phyloP scores from a whole-genome alignment of 768 basidiomycete species.

The Tylopilus vinaceipallidus region DNA sequence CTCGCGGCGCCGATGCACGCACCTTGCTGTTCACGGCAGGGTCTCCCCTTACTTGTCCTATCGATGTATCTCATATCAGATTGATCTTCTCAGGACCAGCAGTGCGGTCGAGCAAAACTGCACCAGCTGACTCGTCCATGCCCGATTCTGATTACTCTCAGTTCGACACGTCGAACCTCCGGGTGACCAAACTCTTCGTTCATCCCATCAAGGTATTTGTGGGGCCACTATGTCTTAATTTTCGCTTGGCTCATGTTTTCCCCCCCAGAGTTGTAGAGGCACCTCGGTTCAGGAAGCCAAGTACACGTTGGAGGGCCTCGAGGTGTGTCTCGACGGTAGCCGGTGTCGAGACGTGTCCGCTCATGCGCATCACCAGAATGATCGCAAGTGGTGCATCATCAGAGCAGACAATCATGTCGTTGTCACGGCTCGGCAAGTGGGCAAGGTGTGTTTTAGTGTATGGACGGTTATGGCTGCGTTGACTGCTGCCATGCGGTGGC shows the following conservation, averaged over 20 bases:
- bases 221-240: background rate
- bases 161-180: constrained; percentile 35
- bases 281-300: constrained; percentile 53
- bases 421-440: constrained; percentile 64
- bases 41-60: background rate
- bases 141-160: constrained; percentile 8
- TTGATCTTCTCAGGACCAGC: constrained; percentile 14
- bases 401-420: constrained; percentile 51
- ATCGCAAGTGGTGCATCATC: constrained; percentile 70
- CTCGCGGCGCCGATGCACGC: background rate
- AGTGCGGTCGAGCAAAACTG: background rate
- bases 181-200: constrained; percentile 55
- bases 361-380: constrained; percentile 47
- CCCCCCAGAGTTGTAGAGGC: constrained; percentile 66
- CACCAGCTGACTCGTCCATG: background rate
- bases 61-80: constrained; percentile 9
- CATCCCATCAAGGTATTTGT: constrained; percentile 62
- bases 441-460: constrained; percentile 43
- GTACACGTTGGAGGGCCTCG: constrained; percentile 62
- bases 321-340: constrained; percentile 41
- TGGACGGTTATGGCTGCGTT: background rate
- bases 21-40: background rate
- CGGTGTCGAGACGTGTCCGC: background rate
- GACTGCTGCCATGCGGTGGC: constrained; percentile 1
- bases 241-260: background rate